phyloP scores from a whole-genome alignment of 805 yeast genomes.

The Cyberlindnera amylophila region DNA sequence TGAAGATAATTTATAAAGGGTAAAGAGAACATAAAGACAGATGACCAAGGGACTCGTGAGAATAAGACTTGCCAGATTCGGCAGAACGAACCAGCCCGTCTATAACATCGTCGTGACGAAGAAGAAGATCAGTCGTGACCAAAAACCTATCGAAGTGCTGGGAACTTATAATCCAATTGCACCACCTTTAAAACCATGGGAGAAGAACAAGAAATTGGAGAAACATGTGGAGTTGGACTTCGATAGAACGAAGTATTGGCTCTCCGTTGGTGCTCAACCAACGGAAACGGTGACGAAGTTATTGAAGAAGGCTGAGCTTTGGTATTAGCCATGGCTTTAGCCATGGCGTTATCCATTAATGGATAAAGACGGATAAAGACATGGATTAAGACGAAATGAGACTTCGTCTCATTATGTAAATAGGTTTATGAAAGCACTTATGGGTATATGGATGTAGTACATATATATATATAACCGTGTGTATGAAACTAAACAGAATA shows the following conservation, averaged over 20 bases:
- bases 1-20: too few species aligned
- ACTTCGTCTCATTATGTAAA: too few species aligned
- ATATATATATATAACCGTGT: too few species aligned
- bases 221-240: slow-evolving; percentile 86
- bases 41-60: slow-evolving; percentile 69
- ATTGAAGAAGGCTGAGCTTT: slow-evolving; percentile 73
- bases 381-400: too few species aligned
- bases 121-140: slow-evolving; percentile 72
- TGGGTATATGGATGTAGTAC: too few species aligned
- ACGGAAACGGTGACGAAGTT: slow-evolving; percentile 74
- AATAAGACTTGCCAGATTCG: slow-evolving; percentile 89
- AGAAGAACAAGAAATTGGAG: slow-evolving; percentile 51
- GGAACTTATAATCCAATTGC: slow-evolving; percentile 92
- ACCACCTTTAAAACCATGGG: slow-evolving; percentile 59
- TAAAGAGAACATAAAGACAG: slow-evolving; percentile 1
- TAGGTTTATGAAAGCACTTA: too few species aligned
- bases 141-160: slow-evolving; percentile 87
- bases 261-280: slow-evolving; percentile 96
- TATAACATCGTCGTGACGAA: slow-evolving; percentile 91
- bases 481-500: too few species aligned
- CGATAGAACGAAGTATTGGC: slow-evolving; percentile 89
- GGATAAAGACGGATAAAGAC: too few species aligned
- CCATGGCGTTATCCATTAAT: too few species aligned
- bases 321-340: too few species aligned
- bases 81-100: slow-evolving; percentile 80